phyloP scores from a whole-genome alignment of 179 eudicot genomes.

The Carnegiea gigantea region DNA sequence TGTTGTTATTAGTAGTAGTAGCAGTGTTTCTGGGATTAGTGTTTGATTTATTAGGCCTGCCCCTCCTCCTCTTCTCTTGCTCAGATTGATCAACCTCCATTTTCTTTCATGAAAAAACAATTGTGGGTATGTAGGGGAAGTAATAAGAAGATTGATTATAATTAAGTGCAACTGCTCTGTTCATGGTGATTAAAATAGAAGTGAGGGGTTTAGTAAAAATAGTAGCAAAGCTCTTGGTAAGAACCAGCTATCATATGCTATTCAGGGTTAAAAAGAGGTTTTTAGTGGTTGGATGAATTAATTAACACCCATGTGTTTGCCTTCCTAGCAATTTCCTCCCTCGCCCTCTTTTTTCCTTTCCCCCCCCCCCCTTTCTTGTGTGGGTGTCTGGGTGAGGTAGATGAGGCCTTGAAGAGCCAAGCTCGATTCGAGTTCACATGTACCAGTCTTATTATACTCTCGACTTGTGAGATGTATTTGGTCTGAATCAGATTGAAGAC shows the following conservation, averaged over 20 bases:
- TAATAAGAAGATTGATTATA: background rate
- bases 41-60: constrained; percentile 23
- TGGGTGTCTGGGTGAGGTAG: too few species aligned
- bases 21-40: constrained; percentile 2
- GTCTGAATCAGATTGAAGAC: too few species aligned
- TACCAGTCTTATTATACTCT: too few species aligned
- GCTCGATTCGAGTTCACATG: too few species aligned
- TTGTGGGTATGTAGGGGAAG: background rate
- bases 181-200: background rate
- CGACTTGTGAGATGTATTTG: too few species aligned
- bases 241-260: constrained; percentile 11
- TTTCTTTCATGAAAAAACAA: background rate
- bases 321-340: too few species aligned
- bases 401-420: too few species aligned
- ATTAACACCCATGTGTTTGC: background rate
- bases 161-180: background rate
- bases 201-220: background rate
- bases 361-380: too few species aligned
- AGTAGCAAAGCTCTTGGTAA: constrained; percentile 5
- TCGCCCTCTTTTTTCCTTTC: too few species aligned
- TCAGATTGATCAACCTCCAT: constrained; percentile 2
- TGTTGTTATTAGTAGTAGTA: background rate
- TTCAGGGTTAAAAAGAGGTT: constrained; percentile 5
- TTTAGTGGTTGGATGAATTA: constrained; percentile 12
- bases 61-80: constrained; percentile 20